Conservation (phyloP, 2,329 filamentous ascomycete species). For the Aspergillus pseudoglaucus region DNA sequence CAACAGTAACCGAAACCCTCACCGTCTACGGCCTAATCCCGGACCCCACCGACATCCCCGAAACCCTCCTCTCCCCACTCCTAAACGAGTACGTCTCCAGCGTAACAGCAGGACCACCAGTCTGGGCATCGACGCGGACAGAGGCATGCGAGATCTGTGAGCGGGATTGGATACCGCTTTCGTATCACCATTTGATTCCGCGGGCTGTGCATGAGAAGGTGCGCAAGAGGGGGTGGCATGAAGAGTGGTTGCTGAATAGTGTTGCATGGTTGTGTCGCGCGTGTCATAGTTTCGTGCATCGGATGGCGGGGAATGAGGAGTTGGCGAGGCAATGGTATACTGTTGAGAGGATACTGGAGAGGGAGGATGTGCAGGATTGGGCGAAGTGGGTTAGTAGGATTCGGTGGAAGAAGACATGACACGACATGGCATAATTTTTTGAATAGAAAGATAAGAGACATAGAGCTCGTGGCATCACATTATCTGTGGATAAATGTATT, state of each 20-base stretch:
- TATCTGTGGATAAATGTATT: neutral
- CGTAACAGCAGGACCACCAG: slow-evolving; percentile 56
- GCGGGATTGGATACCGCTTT: slow-evolving; percentile 66
- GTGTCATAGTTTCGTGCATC: slow-evolving; percentile 77
- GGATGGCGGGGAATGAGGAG: slow-evolving; percentile 68
- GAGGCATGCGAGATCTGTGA: slow-evolving; percentile 68
- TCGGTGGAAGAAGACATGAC: slow-evolving; percentile 61
- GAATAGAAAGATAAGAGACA: neutral
- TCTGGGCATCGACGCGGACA: slow-evolving; percentile 53
- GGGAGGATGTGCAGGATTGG: slow-evolving; percentile 67
- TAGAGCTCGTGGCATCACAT: neutral
- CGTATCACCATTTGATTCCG: slow-evolving; percentile 85
- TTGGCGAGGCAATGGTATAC: slow-evolving; percentile 67
- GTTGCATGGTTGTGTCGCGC: slow-evolving; percentile 82
- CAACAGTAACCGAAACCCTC: slow-evolving; percentile 60
- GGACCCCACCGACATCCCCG: slow-evolving; percentile 38
- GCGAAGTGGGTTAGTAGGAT: slow-evolving; percentile 66
- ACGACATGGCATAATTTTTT: slow-evolving; percentile 16
- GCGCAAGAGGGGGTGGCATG: slow-evolving; percentile 72
- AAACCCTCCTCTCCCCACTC: slow-evolving; percentile 55
- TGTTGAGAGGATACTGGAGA: slow-evolving; percentile 61
- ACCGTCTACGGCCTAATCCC: slow-evolving; percentile 58
- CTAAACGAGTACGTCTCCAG: slow-evolving; percentile 57
- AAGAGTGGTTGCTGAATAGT: slow-evolving; percentile 65
- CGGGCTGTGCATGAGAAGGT: slow-evolving; percentile 68